phyloP scores from a whole-genome alignment of 495 filamentous ascomycete genomes.

The Xylaria scruposa region DNA sequence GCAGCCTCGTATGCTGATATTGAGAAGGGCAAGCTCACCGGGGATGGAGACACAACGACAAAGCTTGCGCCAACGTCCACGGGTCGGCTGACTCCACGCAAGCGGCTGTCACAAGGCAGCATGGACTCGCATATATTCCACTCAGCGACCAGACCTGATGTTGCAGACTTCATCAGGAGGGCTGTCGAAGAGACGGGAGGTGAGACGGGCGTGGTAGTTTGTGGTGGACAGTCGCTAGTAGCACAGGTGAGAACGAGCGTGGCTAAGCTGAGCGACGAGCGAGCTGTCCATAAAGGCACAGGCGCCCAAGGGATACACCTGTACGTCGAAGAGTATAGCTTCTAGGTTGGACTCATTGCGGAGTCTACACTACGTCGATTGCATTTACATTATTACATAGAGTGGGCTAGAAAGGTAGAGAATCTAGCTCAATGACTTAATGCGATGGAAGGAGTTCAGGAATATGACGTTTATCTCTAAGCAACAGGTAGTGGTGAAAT shows the following conservation, averaged over 20 bases:
- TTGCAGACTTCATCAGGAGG: constrained; percentile 51
- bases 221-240: constrained; percentile 73
- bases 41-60: constrained; percentile 38
- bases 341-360: constrained; percentile 33
- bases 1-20: constrained; percentile 24
- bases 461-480: neutral
- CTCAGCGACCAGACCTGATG: constrained; percentile 48
- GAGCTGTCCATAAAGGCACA: constrained; percentile 89
- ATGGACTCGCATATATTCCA: constrained; percentile 51
- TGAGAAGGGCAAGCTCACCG: constrained; percentile 36
- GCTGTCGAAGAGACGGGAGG: constrained; percentile 77
- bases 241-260: constrained; percentile 70
- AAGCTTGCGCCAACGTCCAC: constrained; percentile 11
- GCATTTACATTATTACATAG: neutral
- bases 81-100: constrained; percentile 28
- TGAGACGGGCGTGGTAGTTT: constrained; percentile 84
- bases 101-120: constrained; percentile 39
- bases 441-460: neutral
- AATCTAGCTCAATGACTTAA: neutral
- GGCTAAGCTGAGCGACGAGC: constrained; percentile 77
- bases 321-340: constrained; percentile 58
- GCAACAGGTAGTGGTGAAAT: too few species aligned
- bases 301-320: constrained; percentile 77
- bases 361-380: neutral
- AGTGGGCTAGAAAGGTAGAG: neutral